phyloP scores from a whole-genome alignment of 2,329 filamentous ascomycete genomes.

The Claviceps sp. region DNA sequence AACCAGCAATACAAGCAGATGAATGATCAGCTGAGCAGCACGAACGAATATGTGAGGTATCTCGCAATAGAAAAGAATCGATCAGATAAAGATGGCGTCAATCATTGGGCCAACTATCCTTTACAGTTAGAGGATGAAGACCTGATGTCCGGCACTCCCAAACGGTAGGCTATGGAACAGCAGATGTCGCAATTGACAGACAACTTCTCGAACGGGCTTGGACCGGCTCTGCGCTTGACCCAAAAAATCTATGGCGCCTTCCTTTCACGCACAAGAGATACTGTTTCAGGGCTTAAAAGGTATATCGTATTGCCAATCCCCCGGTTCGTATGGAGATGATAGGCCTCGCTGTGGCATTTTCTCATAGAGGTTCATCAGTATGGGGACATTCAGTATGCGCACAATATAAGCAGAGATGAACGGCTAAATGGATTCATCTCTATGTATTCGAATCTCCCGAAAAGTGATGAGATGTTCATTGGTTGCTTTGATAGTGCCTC shows the following conservation, averaged over 20 bases:
- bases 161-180: not conserved
- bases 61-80: conserved; percentile 32
- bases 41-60: conserved; percentile 41
- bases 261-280: not conserved
- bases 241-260: too few relatives aligned
- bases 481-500: not conserved
- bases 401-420: not conserved
- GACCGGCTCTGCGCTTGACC: too few relatives aligned
- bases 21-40: conserved; percentile 40
- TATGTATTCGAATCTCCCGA: not conserved
- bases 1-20: conserved; percentile 35
- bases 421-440: not conserved
- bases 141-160: conserved; percentile 36
- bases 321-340: not conserved
- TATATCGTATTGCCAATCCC: not conserved
- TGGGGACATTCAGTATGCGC: too few relatives aligned
- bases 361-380: not conserved
- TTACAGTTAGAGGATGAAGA: conserved; percentile 45
- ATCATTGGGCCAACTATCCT: conserved; percentile 28
- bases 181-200: too few relatives aligned
- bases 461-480: not conserved
- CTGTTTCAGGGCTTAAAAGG: not conserved
- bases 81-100: conserved; percentile 28
- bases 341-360: not conserved
- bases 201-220: too few relatives aligned